These are phyloP conservation scores for Carex cristatella DNA, from an alignment of 176 grass and related monocot genomes.

Conservation along the genomic window DNA sequence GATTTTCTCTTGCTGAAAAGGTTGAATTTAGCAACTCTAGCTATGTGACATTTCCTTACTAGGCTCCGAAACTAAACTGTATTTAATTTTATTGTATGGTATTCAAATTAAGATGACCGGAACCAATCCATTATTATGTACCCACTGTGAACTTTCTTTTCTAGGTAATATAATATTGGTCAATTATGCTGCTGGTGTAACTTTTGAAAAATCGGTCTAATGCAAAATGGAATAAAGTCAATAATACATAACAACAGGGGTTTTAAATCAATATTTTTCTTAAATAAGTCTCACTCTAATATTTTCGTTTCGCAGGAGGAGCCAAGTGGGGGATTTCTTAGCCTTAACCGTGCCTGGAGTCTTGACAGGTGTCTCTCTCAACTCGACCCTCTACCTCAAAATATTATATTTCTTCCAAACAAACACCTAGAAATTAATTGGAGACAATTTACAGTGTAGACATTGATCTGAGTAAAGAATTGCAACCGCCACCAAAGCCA, in stretches of 20 bases:
- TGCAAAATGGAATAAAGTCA: neutral
- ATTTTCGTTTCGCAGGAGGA: slow-evolving; percentile 47
- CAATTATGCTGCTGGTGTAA: neutral
- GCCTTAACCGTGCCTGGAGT: slow-evolving; percentile 71
- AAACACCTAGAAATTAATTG: neutral
- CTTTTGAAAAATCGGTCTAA: neutral
- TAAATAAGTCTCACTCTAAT: neutral
- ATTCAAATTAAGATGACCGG: too few species aligned
- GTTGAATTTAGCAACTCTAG: too few species aligned
- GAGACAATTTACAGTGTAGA: slow-evolving; percentile 50
- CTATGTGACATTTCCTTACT: too few species aligned
- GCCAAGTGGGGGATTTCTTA: slow-evolving; percentile 57
- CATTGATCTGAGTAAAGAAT: slow-evolving; percentile 91
- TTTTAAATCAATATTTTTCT: neutral
- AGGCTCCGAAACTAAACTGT: too few species aligned
- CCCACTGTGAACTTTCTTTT: too few species aligned
- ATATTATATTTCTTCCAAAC: neutral
- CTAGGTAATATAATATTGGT: neutral
- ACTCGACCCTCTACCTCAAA: neutral
- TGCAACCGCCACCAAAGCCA: slow-evolving; percentile 57
- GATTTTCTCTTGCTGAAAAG: too few species aligned
- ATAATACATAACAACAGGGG: neutral
- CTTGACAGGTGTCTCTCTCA: slow-evolving; percentile 58
- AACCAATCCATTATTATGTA: too few species aligned
- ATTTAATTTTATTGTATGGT: too few species aligned